Evolutionary conservation across 768 basidiomycete genomes (phyloP).

Genomic region (Gloeostereum incarnatum): DNA sequence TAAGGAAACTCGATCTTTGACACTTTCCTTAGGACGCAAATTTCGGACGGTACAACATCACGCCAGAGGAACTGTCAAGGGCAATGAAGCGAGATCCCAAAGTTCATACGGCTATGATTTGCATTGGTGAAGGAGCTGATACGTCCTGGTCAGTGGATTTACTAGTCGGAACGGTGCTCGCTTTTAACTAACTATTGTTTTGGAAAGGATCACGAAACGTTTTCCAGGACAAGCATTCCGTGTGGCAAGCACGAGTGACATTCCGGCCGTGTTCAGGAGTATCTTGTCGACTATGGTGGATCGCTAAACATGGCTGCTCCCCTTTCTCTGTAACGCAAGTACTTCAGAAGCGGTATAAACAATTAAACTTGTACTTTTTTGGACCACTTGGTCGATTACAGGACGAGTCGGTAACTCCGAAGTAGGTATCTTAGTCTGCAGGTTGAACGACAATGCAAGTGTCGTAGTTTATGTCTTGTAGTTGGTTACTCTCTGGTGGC

Average conservation of each 20-base stretch:
- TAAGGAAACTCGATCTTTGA: not conserved
- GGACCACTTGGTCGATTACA: too few species aligned
- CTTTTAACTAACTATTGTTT: not conserved
- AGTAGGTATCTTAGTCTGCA: too few species aligned
- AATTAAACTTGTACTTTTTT: too few species aligned
- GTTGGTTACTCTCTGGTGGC: too few species aligned
- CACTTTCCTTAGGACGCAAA: conserved; percentile 42
- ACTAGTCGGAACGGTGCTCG: not conserved
- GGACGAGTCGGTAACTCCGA: too few species aligned
- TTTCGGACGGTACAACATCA: conserved; percentile 54
- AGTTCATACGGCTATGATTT: conserved; percentile 58
- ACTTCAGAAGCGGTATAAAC: too few species aligned
- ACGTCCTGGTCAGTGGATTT: conserved; percentile 37
- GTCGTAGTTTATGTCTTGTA: too few species aligned
- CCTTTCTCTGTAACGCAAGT: too few species aligned
- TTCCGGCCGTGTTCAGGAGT: conserved; percentile 53
- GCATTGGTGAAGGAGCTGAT: conserved; percentile 63
- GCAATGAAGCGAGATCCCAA: conserved; percentile 54
- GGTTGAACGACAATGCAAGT: too few species aligned
- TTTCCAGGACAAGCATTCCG: conserved; percentile 54
- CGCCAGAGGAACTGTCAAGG: conserved; percentile 44
- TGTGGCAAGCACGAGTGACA: conserved; percentile 52
- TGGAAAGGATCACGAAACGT: conserved; percentile 50
- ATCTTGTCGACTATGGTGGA: conserved; percentile 53
- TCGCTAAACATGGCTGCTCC: conserved; percentile 1